Evolutionary conservation across 129 eudicot species (phyloP).

Genomic region (Scalesia atractyloides): DNA sequence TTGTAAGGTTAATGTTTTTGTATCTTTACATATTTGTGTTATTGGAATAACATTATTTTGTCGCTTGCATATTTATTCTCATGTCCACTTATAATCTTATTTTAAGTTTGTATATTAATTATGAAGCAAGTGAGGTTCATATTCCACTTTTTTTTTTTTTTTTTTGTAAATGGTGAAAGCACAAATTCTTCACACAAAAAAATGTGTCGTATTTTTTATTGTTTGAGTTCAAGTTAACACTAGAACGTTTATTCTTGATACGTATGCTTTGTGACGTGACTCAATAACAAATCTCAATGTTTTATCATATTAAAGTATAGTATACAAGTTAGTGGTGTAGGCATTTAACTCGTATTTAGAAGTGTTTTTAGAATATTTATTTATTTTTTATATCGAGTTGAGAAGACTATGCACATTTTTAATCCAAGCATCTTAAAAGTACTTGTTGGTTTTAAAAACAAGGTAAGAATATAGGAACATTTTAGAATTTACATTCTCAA

Average conservation of each 20-base stretch:
- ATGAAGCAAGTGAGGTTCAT: slow-evolving; percentile 6
- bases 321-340: not conserved
- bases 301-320: not conserved
- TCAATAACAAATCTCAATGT: not conserved
- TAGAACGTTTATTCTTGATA: slow-evolving; percentile 5
- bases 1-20: no score
- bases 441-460: no score
- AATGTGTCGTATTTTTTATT: not conserved
- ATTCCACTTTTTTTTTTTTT: slow-evolving; percentile 23
- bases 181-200: slow-evolving; percentile 27
- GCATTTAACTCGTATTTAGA: not conserved
- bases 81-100: not conserved
- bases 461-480: no score
- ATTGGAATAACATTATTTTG: no score
- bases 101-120: no score
- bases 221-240: not conserved
- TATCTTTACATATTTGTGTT: no score
- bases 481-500: no score
- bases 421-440: no score
- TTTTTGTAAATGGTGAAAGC: slow-evolving; percentile 29
- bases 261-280: not conserved
- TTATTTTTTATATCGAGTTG: no score
- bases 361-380: not conserved
- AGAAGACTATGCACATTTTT: no score
- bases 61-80: no score